These are phyloP conservation scores for Platanus orientalis DNA, from an alignment of 164 flowering plant species.

Conservation along the genomic window DNA sequence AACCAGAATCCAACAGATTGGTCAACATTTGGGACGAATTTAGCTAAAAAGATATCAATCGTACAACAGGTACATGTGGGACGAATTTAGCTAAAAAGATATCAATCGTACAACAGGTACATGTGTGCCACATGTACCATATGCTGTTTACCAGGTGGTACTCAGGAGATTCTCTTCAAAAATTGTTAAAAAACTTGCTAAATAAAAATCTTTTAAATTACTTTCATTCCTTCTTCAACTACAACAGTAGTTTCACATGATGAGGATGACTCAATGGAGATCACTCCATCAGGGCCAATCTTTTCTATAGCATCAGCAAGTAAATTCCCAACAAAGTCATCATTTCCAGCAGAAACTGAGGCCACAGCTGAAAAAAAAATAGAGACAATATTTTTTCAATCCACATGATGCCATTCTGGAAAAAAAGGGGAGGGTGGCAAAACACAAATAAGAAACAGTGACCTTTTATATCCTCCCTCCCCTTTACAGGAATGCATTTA, in stretches of 20 bases:
- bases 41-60: too few species aligned
- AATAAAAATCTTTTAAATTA: slow-evolving; percentile 13
- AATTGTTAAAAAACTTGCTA: neutral
- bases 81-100: neutral
- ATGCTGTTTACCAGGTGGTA: neutral
- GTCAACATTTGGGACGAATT: neutral
- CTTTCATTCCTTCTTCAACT: slow-evolving; percentile 95
- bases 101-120: neutral
- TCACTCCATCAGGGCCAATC: slow-evolving; percentile 90
- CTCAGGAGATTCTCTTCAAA: slow-evolving; percentile 1
- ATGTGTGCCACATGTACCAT: neutral
- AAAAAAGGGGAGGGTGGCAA: neutral
- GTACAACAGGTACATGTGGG: neutral
- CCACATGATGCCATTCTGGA: neutral
- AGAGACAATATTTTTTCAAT: neutral
- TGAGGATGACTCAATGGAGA: slow-evolving; percentile 71
- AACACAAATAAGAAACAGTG: neutral
- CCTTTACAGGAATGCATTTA: slow-evolving; percentile 54
- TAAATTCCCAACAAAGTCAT: slow-evolving; percentile 72
- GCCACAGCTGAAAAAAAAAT: slow-evolving; percentile 67
- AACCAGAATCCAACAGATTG: neutral
- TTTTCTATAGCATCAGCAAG: slow-evolving; percentile 77
- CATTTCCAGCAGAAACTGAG: slow-evolving; percentile 90
- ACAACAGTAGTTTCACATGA: slow-evolving; percentile 65
- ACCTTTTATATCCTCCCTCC: slow-evolving; percentile 77